phyloP scores from a whole-genome alignment of 805 yeast genomes.

The Lipomyces anomalus region DNA sequence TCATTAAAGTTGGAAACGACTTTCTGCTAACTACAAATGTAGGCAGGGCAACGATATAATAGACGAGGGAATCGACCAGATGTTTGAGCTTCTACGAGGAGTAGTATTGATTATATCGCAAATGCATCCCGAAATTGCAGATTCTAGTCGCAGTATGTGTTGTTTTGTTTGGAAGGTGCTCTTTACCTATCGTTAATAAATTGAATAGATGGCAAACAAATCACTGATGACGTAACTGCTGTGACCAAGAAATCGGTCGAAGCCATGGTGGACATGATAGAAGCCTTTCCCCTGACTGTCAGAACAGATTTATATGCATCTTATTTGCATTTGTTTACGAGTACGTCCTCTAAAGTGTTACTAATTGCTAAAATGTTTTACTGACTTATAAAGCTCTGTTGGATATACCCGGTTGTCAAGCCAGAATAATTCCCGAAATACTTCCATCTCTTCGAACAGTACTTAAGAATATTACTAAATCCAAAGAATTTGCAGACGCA shows the following conservation, averaged over 20 bases:
- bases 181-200: background rate
- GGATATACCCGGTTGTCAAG: conserved; percentile 31
- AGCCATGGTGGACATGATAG: conserved; percentile 56
- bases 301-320: conserved; percentile 68
- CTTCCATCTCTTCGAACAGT: conserved; percentile 48
- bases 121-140: conserved; percentile 54
- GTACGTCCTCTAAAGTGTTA: conserved; percentile 38
- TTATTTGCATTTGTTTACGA: conserved; percentile 55
- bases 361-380: background rate
- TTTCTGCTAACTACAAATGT: too few relatives aligned
- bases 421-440: conserved; percentile 46
- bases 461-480: conserved; percentile 32
- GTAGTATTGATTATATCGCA: conserved; percentile 57
- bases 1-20: too few relatives aligned
- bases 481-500: conserved; percentile 22
- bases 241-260: conserved; percentile 29
- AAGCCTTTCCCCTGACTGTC: conserved; percentile 60
- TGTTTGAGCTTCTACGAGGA: conserved; percentile 74
- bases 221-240: conserved; percentile 22
- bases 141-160: conserved; percentile 32
- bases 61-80: conserved; percentile 60
- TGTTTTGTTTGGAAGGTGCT: conserved; percentile 20
- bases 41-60: conserved; percentile 39
- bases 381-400: too few relatives aligned
- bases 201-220: conserved; percentile 16